These are phyloP conservation scores for Ambrosiella beaveri DNA, from an alignment of 2,329 filamentous ascomycete genomes.

Conservation along the genomic window DNA sequence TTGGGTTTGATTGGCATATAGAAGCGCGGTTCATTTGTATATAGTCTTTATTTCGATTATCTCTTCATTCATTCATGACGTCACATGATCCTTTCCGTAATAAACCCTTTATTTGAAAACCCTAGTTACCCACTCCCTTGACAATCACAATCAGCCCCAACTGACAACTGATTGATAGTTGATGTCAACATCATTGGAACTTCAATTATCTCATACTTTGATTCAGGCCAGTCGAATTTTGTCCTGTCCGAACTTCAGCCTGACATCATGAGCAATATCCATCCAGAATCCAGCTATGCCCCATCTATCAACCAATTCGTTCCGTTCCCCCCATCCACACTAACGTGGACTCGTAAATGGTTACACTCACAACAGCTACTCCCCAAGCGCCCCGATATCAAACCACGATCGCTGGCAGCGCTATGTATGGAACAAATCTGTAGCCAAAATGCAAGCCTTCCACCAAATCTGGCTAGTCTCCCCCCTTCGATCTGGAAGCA, in stretches of 20 bases:
- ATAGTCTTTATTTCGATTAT: neutral
- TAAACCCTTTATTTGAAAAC: too few relatives aligned
- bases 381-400: neutral
- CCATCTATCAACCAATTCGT: neutral
- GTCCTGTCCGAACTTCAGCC: too few relatives aligned
- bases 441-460: neutral
- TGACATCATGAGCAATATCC: too few relatives aligned
- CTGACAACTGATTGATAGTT: too few relatives aligned
- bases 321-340: neutral
- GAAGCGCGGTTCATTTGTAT: constrained; percentile 6
- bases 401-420: neutral
- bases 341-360: constrained; percentile 4
- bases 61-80: neutral
- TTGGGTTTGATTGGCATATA: constrained; percentile 1
- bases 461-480: too few relatives aligned
- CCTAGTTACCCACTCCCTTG: too few relatives aligned
- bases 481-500: neutral
- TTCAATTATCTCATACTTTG: neutral
- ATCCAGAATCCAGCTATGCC: neutral
- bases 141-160: too few relatives aligned
- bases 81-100: too few relatives aligned
- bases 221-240: neutral
- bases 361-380: neutral
- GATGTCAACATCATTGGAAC: neutral
- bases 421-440: constrained; percentile 3